Conservation (phyloP, 768 basidiomycete genomes). For the Suillus americanus region DNA sequence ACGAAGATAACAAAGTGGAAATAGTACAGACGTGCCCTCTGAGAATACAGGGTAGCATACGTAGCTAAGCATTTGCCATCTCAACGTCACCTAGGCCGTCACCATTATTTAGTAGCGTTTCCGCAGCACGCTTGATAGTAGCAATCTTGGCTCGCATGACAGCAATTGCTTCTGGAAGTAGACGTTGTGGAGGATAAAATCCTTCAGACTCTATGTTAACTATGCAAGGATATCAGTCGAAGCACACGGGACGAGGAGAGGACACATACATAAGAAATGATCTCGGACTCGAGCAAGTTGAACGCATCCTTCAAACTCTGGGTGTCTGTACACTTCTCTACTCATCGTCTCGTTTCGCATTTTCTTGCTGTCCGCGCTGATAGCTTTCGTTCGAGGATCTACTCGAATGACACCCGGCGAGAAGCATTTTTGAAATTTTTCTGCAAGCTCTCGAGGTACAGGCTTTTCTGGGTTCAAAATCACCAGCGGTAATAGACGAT, state of each 20-base stretch:
- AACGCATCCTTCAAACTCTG: slow-evolving; percentile 84
- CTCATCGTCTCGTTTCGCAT: slow-evolving; percentile 87
- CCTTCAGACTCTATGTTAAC: slow-evolving; percentile 93
- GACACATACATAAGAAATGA: slow-evolving; percentile 83
- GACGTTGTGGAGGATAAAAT: slow-evolving; percentile 79
- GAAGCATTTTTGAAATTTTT: slow-evolving; percentile 88
- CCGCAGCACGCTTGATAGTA: slow-evolving; percentile 55
- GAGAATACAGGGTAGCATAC: background rate
- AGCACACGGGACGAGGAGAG: background rate
- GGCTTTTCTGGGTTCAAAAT: slow-evolving; percentile 65
- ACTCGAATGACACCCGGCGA: slow-evolving; percentile 77
- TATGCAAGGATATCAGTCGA: slow-evolving; percentile 29
- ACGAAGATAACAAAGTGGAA: background rate
- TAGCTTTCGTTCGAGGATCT: slow-evolving; percentile 53
- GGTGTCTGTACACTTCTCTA: slow-evolving; percentile 88
- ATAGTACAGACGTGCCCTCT: background rate
- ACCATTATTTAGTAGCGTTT: slow-evolving; percentile 49
- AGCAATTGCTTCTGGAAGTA: slow-evolving; percentile 76
- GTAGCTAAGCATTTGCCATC: slow-evolving; percentile 45
- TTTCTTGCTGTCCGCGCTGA: slow-evolving; percentile 60
- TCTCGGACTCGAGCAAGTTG: slow-evolving; percentile 85
- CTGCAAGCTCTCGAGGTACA: slow-evolving; percentile 72
- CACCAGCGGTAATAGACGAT: slow-evolving; percentile 88
- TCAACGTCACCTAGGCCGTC: slow-evolving; percentile 45
- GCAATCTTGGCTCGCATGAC: slow-evolving; percentile 83